Evolutionary conservation across 768 basidiomycete genomes (phyloP).

Genomic region (Ephemerocybe angulata): DNA sequence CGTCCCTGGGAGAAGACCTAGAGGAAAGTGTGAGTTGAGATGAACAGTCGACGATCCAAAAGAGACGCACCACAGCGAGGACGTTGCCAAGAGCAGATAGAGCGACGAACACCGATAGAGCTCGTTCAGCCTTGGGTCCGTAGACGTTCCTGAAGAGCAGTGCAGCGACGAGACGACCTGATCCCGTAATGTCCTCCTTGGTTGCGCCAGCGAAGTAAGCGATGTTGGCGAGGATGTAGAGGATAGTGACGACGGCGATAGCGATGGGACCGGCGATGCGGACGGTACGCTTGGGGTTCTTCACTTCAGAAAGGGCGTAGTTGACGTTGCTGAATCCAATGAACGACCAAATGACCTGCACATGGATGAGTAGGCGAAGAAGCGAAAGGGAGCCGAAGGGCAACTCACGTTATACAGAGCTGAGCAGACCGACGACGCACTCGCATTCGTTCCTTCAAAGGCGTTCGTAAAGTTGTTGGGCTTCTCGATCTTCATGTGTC

Average conservation of each 20-base stretch:
- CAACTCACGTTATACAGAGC: conserved; percentile 48
- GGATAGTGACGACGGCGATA: conserved; percentile 45
- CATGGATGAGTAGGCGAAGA: not conserved
- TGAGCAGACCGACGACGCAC: conserved; percentile 47
- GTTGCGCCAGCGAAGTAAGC: conserved; percentile 69
- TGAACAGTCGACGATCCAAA: conserved; percentile 20
- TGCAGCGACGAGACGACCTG: conserved; percentile 60
- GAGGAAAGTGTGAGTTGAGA: conserved; percentile 19
- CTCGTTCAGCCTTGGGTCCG: conserved; percentile 49
- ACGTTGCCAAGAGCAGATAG: conserved; percentile 60
- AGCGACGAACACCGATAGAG: conserved; percentile 37
- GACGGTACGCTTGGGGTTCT: conserved; percentile 59
- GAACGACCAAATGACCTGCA: conserved; percentile 47
- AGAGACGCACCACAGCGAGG: conserved; percentile 37
- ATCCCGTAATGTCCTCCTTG: conserved; percentile 56
- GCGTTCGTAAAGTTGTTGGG: conserved; percentile 32
- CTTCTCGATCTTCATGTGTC: conserved; percentile 28
- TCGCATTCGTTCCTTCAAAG: conserved; percentile 43
- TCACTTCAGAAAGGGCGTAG: conserved; percentile 62
- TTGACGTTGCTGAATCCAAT: conserved; percentile 66
- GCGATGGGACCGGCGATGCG: conserved; percentile 63
- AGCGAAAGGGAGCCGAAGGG: not conserved
- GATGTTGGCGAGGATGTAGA: conserved; percentile 61
- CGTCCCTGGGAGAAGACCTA: conserved; percentile 29
- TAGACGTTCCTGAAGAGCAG: conserved; percentile 66